Percentiles rank a stretch among this genome's conserved stretches.
Evolutionary conservation across 192 early-diverging fungal genomes (phyloP).

Genomic region (Coemansia sp.): DNA sequence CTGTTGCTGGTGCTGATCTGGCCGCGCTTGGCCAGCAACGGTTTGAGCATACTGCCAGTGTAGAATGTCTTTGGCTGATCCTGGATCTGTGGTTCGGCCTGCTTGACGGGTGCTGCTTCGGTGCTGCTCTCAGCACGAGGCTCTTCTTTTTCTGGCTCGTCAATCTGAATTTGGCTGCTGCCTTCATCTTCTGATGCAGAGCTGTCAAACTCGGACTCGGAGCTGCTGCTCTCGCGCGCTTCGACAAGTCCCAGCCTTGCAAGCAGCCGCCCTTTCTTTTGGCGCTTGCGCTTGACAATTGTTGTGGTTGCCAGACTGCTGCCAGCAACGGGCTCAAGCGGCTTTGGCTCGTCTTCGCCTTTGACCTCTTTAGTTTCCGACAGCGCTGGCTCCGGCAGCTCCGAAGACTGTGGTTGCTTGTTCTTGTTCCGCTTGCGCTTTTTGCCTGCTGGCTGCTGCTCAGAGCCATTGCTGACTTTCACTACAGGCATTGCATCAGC

Average conservation of each 20-base stretch:
- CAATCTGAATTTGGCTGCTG: slow-evolving; percentile 5
- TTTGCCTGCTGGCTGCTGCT: background rate
- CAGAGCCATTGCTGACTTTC: background rate
- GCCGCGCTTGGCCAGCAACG: slow-evolving; percentile 23
- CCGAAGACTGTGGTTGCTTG: background rate
- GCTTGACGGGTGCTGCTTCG: background rate
- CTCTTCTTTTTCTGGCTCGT: slow-evolving; percentile 13
- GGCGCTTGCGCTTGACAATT: slow-evolving; percentile 54
- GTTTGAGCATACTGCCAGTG: slow-evolving; percentile 42
- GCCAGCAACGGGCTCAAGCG: slow-evolving; percentile 30
- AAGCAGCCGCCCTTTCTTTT: slow-evolving; percentile 53
- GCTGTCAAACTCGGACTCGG: slow-evolving; percentile 70
- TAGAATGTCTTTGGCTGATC: slow-evolving; percentile 20
- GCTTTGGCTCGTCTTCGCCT: background rate
- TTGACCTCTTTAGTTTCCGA: background rate
- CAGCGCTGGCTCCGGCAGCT: background rate
- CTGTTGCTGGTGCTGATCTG: background rate
- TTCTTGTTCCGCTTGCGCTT: slow-evolving; percentile 11
- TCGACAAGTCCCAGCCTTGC: slow-evolving; percentile 32
- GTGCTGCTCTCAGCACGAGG: background rate
- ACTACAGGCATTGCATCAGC: slow-evolving; percentile 10
- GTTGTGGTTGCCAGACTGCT: slow-evolving; percentile 32
- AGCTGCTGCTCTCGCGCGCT: slow-evolving; percentile 3
- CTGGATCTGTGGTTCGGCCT: background rate
- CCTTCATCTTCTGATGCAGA: slow-evolving; percentile 57